These are phyloP conservation scores for Babjeviella inositovora DNA, from an alignment of 805 yeast genomes.

Conservation along the genomic window DNA sequence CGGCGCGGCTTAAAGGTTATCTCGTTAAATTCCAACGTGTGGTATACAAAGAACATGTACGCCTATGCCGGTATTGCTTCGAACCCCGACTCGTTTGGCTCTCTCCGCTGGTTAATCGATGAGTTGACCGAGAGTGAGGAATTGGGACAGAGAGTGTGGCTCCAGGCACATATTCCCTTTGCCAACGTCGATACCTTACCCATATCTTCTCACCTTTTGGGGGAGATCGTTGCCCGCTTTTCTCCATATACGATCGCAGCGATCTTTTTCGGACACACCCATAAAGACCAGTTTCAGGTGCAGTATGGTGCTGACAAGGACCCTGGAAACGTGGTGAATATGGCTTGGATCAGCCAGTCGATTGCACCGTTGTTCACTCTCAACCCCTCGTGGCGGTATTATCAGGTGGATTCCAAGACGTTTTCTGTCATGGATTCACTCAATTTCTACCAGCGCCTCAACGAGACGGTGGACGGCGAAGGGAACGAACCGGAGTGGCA, in stretches of 20 bases:
- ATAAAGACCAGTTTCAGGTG: slow-evolving; percentile 20
- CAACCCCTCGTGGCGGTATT: slow-evolving; percentile 26
- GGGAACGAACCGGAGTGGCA: slow-evolving; percentile 23
- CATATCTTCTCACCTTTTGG: slow-evolving; percentile 21
- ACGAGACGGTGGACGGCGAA: slow-evolving; percentile 18
- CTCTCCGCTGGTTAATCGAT: slow-evolving; percentile 20
- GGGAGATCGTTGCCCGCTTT: slow-evolving; percentile 20
- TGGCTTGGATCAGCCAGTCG: slow-evolving; percentile 26
- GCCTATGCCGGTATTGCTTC: slow-evolving; percentile 12
- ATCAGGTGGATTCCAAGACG: slow-evolving; percentile 21
- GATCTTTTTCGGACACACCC: slow-evolving; percentile 24
- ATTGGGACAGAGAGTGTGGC: slow-evolving; percentile 22
- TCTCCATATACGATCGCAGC: slow-evolving; percentile 27
- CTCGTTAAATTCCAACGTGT: slow-evolving; percentile 23
- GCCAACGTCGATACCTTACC: too few relatives aligned
- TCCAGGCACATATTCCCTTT: slow-evolving; percentile 21
- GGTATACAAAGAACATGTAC: slow-evolving; percentile 17
- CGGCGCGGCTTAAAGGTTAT: slow-evolving; percentile 19
- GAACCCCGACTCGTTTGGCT: slow-evolving; percentile 19
- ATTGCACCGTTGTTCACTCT: slow-evolving; percentile 18
- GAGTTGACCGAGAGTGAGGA: slow-evolving; percentile 19
- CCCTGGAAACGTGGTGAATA: slow-evolving; percentile 12
- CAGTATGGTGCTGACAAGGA: slow-evolving; percentile 8
- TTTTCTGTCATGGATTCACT: slow-evolving; percentile 20
- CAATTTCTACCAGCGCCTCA: slow-evolving; percentile 20